Conservation (phyloP, 441 rosid genomes). For the Mallotus japonicus region DNA sequence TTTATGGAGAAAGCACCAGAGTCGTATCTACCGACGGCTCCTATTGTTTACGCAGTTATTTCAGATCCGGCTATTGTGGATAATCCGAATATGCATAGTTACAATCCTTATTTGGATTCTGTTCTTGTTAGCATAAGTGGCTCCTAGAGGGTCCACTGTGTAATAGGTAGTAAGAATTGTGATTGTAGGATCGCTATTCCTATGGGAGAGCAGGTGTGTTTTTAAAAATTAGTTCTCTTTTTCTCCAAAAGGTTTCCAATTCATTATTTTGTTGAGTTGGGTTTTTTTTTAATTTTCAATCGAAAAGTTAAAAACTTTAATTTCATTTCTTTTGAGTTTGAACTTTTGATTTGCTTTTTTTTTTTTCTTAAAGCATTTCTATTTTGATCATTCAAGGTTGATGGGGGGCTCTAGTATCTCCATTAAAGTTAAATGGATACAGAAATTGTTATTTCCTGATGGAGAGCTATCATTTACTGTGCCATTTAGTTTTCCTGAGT, state of each 20-base stretch:
- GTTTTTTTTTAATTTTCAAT: background rate
- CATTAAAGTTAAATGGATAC: conserved; percentile 75
- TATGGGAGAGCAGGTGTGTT: conserved; percentile 78
- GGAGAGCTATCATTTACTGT: conserved; percentile 59
- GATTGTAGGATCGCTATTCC: conserved; percentile 85
- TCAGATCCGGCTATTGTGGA: conserved; percentile 81
- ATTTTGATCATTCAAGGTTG: conserved; percentile 48
- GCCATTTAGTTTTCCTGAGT: conserved; percentile 86
- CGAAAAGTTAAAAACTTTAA: background rate
- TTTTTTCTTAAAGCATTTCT: background rate
- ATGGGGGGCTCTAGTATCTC: conserved; percentile 80
- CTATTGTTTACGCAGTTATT: conserved; percentile 86
- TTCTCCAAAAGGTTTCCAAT: background rate
- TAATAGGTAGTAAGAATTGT: conserved; percentile 85
- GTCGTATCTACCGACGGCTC: conserved; percentile 59
- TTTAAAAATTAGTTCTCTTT: background rate
- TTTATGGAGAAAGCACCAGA: conserved; percentile 55
- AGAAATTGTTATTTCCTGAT: conserved; percentile 52
- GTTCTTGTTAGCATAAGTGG: conserved; percentile 61
- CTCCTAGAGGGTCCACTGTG: conserved; percentile 83
- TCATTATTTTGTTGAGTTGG: background rate
- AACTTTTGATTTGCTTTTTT: background rate
- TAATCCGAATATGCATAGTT: conserved; percentile 91
- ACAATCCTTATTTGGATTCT: conserved; percentile 64
- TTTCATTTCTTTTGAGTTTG: background rate